Evolutionary conservation across 2,329 filamentous ascomycete genomes (phyloP).

Genomic region (Didymella segeticola): DNA sequence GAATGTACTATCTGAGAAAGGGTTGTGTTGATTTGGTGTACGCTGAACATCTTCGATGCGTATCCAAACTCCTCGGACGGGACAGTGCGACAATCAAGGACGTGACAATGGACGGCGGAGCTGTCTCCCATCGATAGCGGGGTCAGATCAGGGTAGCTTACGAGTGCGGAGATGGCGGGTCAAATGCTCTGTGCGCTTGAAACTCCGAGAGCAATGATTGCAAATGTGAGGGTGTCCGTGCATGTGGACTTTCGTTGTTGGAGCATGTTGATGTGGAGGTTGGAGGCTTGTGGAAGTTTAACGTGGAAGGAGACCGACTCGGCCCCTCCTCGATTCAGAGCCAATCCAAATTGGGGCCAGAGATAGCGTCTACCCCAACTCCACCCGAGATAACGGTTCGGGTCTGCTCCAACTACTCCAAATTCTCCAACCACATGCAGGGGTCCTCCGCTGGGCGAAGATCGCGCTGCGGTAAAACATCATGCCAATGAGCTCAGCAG

Average conservation of each 20-base stretch:
- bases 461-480: constrained; percentile 1
- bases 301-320: constrained; percentile 3
- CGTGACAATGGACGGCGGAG: no score
- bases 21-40: no score
- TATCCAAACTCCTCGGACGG: no score
- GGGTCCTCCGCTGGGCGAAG: not conserved
- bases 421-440: constrained; percentile 1
- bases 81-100: no score
- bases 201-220: constrained; percentile 34
- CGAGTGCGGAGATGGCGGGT: constrained; percentile 42
- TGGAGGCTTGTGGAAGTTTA: constrained; percentile 26
- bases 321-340: not conserved
- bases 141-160: constrained; percentile 20
- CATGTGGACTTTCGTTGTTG: constrained; percentile 25
- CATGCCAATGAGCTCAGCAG: not conserved
- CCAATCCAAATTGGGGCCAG: constrained; percentile 1
- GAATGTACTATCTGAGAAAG: no score
- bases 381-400: constrained; percentile 3
- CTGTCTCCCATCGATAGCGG: not conserved
- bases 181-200: constrained; percentile 42
- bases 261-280: constrained; percentile 27
- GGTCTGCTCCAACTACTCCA: not conserved
- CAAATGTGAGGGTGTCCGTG: constrained; percentile 35
- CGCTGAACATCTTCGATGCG: no score
- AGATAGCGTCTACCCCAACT: constrained; percentile 11